Percentiles rank a stretch among this genome's conserved stretches.
These are phyloP conservation scores for Lactarius indigo DNA, from an alignment of 768 basidiomycete species.

Conservation along the genomic window DNA sequence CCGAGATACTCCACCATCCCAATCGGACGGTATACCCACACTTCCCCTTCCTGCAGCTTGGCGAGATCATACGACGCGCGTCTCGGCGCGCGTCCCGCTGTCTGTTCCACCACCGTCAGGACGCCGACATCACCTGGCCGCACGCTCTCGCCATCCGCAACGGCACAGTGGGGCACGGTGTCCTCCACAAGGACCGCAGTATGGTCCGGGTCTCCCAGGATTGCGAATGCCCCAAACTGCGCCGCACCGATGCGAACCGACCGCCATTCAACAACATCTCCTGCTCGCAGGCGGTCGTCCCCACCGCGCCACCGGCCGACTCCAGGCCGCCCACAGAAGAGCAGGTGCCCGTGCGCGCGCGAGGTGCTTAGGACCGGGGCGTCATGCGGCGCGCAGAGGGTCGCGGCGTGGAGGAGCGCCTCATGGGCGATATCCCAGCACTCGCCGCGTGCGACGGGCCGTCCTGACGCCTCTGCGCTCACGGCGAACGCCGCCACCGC, in stretches of 20 bases:
- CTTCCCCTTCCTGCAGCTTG: slow-evolving; percentile 45
- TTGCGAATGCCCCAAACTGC: slow-evolving; percentile 26
- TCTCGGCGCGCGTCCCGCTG: slow-evolving; percentile 40
- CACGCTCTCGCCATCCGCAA: slow-evolving; percentile 36
- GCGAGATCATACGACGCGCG: slow-evolving; percentile 42
- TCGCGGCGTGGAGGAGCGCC: slow-evolving; percentile 42
- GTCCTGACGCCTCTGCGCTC: slow-evolving; percentile 40
- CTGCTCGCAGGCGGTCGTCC: slow-evolving; percentile 47
- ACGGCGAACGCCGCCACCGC: slow-evolving; percentile 47
- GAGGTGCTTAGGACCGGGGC: slow-evolving; percentile 46
- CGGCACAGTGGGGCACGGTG: slow-evolving; percentile 31
- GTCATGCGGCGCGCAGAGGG: slow-evolving; percentile 39
- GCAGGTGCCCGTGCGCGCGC: slow-evolving; percentile 54
- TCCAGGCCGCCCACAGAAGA: slow-evolving; percentile 42
- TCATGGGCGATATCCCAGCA: slow-evolving; percentile 58
- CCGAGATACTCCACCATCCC: slow-evolving; percentile 38
- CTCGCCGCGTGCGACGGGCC: slow-evolving; percentile 48
- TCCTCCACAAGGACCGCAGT: slow-evolving; percentile 49
- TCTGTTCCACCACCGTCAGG: slow-evolving; percentile 54
- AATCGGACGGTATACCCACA: slow-evolving; percentile 57
- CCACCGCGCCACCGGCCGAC: slow-evolving; percentile 49
- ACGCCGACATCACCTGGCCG: slow-evolving; percentile 39
- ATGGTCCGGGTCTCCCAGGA: slow-evolving; percentile 52
- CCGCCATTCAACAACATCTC: slow-evolving; percentile 55
- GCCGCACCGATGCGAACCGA: slow-evolving; percentile 30